Percentiles rank a stretch among this genome's conserved stretches.
Conservation (phyloP, 805 yeast species). For the Sugiyamaella marilandica region DNA sequence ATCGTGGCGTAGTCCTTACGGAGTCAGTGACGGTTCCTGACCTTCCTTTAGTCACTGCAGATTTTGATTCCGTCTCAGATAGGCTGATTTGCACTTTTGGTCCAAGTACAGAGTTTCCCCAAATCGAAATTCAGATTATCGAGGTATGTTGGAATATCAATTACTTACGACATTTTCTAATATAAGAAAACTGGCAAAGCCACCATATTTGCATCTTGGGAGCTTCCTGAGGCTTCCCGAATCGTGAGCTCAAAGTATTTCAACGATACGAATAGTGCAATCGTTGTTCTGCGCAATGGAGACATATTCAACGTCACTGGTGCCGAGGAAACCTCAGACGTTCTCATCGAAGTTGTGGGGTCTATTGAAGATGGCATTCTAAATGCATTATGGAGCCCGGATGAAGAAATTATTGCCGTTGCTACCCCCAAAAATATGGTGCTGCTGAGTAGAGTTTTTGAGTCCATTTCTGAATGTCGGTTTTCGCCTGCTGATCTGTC, state of each 20-base stretch:
- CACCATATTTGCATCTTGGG: slow-evolving; percentile 57
- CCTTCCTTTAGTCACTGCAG: slow-evolving; percentile 43
- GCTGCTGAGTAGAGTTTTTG: slow-evolving; percentile 69
- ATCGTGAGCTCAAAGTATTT: slow-evolving; percentile 58
- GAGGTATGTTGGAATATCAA: slow-evolving; percentile 11
- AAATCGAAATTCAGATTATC: slow-evolving; percentile 73
- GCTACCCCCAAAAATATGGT: slow-evolving; percentile 57
- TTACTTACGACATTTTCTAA: neutral
- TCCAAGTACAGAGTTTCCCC: slow-evolving; percentile 47
- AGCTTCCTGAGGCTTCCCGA: slow-evolving; percentile 25
- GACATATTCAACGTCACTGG: slow-evolving; percentile 59
- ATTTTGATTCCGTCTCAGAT: slow-evolving; percentile 71
- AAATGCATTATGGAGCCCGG: slow-evolving; percentile 83
- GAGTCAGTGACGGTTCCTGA: slow-evolving; percentile 62
- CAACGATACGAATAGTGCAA: slow-evolving; percentile 59
- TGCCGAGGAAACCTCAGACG: slow-evolving; percentile 48
- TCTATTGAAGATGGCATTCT: slow-evolving; percentile 69
- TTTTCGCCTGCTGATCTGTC: slow-evolving; percentile 60
- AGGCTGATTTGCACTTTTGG: slow-evolving; percentile 63
- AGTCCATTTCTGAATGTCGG: slow-evolving; percentile 64
- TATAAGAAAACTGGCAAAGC: slow-evolving; percentile 54
- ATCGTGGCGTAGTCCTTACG: slow-evolving; percentile 36
- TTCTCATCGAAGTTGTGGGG: slow-evolving; percentile 71
- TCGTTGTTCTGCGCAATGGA: slow-evolving; percentile 68
- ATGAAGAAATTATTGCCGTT: slow-evolving; percentile 77